Evolutionary conservation across 202 grass and related monocot species (phyloP).

Genomic region (Panicum hallii): DNA sequence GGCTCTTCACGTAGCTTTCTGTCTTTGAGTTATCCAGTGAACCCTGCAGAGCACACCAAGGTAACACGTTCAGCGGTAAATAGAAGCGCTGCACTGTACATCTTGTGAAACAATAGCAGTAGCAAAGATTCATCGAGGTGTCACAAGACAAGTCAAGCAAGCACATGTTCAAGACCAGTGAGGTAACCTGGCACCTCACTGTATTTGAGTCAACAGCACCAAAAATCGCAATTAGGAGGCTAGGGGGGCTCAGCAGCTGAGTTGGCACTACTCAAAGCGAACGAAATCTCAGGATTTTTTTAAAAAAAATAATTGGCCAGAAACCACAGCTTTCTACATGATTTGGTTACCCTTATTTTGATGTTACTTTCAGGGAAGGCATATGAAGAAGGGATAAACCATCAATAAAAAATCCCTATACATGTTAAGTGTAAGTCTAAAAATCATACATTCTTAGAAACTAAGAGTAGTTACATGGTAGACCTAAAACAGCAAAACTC

Average conservation of each 20-base stretch:
- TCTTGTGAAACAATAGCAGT: background rate
- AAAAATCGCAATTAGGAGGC: background rate
- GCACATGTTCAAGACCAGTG: background rate
- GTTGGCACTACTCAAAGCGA: background rate
- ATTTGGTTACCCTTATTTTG: background rate
- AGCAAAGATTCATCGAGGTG: background rate
- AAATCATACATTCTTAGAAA: background rate
- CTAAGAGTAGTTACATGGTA: background rate
- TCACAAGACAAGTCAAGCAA: background rate
- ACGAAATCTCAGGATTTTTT: background rate
- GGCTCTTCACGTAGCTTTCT: slow-evolving; percentile 62
- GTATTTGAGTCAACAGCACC: background rate
- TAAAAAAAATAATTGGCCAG: background rate
- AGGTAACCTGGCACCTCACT: background rate
- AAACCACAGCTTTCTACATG: background rate
- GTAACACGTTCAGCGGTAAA: background rate
- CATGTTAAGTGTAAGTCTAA: background rate
- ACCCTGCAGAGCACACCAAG: slow-evolving; percentile 42
- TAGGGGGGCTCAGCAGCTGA: background rate
- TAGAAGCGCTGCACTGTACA: background rate
- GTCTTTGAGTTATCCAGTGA: slow-evolving; percentile 57
- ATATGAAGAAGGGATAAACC: background rate
- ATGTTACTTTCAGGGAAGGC: background rate
- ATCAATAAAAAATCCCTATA: background rate
- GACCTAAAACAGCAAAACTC: background rate